These are phyloP conservation scores for Xylaria sp. DNA, from an alignment of 2,329 filamentous ascomycete species.

Conservation along the genomic window DNA sequence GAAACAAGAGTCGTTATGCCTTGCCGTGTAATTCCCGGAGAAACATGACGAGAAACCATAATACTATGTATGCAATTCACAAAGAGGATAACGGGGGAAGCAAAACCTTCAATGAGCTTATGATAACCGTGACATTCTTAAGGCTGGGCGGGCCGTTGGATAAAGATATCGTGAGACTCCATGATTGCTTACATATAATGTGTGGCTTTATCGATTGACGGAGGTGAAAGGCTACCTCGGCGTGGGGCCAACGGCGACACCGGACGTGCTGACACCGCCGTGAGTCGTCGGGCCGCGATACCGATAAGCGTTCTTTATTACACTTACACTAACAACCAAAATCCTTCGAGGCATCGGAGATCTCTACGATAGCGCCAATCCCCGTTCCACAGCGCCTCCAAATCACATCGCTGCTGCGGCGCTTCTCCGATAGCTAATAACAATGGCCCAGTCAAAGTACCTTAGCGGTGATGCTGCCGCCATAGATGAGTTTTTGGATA, in stretches of 20 bases:
- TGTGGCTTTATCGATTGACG: neutral
- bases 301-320: neutral
- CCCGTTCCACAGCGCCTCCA: neutral
- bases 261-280: neutral
- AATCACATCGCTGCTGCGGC: neutral
- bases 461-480: slow-evolving; percentile 79
- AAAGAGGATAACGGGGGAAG: no score
- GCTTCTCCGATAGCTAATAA: neutral
- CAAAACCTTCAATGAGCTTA: no score
- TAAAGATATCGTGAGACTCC: neutral
- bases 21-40: neutral
- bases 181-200: neutral
- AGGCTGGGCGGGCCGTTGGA: neutral
- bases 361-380: neutral
- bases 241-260: slow-evolving; percentile 3
- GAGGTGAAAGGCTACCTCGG: neutral
- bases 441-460: slow-evolving; percentile 58
- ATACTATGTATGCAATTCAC: no score
- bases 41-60: no score
- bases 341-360: neutral
- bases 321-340: slow-evolving; percentile 6
- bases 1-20: neutral
- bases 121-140: neutral
- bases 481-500: slow-evolving; percentile 83
- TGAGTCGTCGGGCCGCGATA: neutral